Percentiles rank a stretch among this genome's conserved stretches.
phyloP scores from a whole-genome alignment of 73 alveolate genomes.

The Paramecium tetraurelia region DNA sequence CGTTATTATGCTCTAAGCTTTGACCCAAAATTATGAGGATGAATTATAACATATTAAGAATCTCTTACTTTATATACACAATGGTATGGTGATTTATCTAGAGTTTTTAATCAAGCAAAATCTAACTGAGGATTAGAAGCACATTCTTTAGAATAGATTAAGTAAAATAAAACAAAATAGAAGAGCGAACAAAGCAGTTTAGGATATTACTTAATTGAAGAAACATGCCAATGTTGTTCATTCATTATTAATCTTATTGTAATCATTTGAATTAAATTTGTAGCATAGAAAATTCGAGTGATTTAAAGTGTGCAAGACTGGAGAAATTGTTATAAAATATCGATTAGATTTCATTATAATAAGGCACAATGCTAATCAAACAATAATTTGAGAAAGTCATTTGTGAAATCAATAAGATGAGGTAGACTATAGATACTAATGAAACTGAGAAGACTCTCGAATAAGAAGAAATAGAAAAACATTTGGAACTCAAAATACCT shows the following conservation, averaged over 20 bases:
- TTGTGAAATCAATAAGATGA: background rate
- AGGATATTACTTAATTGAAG: slow-evolving; percentile 1
- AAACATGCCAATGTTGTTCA: slow-evolving; percentile 22
- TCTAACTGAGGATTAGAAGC: background rate
- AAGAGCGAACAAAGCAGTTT: background rate
- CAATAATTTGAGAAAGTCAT: background rate
- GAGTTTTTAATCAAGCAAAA: background rate
- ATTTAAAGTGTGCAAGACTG: background rate
- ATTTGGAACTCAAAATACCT: background rate
- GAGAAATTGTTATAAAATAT: background rate
- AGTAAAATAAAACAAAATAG: background rate
- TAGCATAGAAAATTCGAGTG: slow-evolving; percentile 2
- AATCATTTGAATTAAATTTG: background rate
- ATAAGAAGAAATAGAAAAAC: background rate
- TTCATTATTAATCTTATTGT: slow-evolving; percentile 16
- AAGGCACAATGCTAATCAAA: background rate
- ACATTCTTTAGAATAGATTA: background rate
- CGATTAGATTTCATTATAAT: background rate
- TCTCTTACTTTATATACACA: slow-evolving; percentile 14
- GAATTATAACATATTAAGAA: slow-evolving; percentile 27
- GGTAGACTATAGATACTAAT: background rate
- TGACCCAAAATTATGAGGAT: background rate
- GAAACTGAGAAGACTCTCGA: background rate
- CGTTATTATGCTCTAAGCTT: background rate
- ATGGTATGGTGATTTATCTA: background rate